phyloP scores from a whole-genome alignment of 768 basidiomycete species.

The Kwoniella botswanensis region DNA sequence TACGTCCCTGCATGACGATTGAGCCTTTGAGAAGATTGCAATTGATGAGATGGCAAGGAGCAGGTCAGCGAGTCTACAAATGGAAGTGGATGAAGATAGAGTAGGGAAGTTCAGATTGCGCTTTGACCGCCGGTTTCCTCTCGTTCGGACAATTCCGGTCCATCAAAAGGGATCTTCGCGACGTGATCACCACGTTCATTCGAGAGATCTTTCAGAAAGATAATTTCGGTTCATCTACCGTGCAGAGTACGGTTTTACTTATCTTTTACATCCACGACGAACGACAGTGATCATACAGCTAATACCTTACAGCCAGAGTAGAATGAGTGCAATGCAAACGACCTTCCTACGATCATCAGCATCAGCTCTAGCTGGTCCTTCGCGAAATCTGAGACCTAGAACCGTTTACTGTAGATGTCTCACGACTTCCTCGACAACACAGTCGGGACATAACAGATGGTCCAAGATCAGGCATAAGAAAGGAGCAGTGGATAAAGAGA shows the following conservation, averaged over 20 bases:
- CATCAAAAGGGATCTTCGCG: neutral
- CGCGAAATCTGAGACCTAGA: neutral
- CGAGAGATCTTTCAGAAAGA: neutral
- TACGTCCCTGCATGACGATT: too few relatives aligned
- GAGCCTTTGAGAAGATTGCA: too few relatives aligned
- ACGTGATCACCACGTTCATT: neutral
- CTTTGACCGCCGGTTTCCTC: neutral
- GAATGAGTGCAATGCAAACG: neutral
- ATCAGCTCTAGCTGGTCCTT: slow-evolving; percentile 1
- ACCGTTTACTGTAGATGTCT: slow-evolving; percentile 9
- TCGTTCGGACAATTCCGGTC: neutral
- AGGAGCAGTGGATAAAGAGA: slow-evolving; percentile 52
- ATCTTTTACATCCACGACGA: too few relatives aligned
- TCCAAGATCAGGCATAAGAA: slow-evolving; percentile 57
- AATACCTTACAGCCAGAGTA: too few relatives aligned
- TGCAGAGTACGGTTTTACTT: too few relatives aligned
- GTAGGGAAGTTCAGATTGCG: neutral
- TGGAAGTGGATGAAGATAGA: too few relatives aligned
- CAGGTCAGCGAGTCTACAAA: too few relatives aligned
- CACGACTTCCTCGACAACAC: neutral
- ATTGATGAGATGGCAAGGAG: too few relatives aligned
- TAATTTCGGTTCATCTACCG: too few relatives aligned
- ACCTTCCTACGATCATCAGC: neutral
- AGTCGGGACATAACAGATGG: slow-evolving; percentile 54
- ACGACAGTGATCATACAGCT: too few relatives aligned